Conservation (phyloP, 257 asterid genomes). For the Scutellaria barbata region DNA sequence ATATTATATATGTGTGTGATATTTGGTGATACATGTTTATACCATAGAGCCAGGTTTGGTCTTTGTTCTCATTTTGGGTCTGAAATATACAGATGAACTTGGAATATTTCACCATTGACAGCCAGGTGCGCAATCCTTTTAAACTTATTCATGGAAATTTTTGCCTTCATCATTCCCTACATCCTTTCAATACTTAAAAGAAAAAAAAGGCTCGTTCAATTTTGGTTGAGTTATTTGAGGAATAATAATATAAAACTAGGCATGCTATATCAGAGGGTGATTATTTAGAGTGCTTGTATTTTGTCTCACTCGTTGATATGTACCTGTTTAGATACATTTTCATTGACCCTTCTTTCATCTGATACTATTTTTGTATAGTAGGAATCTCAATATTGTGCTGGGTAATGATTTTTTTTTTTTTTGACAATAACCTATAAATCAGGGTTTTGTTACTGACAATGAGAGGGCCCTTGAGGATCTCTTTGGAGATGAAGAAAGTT, state of each 20-base stretch:
- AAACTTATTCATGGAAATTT: constrained; percentile 19
- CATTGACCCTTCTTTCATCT: constrained; percentile 17
- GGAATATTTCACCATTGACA: constrained; percentile 94
- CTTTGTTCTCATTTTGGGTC: constrained; percentile 45
- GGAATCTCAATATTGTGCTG: constrained; percentile 24
- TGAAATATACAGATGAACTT: constrained; percentile 86
- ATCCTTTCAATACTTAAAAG: constrained; percentile 2
- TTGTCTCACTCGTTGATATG: not conserved
- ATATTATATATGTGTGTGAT: not conserved
- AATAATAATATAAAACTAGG: constrained; percentile 21
- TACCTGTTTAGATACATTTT: constrained; percentile 5
- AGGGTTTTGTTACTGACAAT: constrained; percentile 95
- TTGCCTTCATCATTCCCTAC: constrained; percentile 6
- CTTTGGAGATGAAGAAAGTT: constrained; percentile 90
- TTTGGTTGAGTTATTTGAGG: constrained; percentile 17
- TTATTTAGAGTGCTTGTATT: constrained; percentile 18
- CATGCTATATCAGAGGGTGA: constrained; percentile 22
- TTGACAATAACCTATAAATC: constrained; percentile 20
- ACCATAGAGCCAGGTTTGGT: constrained; percentile 35
- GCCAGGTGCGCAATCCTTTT: constrained; percentile 69
- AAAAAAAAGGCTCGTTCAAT: not conserved
- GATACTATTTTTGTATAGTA: constrained; percentile 21
- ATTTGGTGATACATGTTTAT: constrained; percentile 30
- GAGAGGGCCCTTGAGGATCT: constrained; percentile 97
- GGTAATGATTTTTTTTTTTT: not conserved